Evolutionary conservation across 148 eudicot genomes (phyloP), one percentile per base, ranked within the genome.

Genomic region (Persicaria maculosa): DNA sequence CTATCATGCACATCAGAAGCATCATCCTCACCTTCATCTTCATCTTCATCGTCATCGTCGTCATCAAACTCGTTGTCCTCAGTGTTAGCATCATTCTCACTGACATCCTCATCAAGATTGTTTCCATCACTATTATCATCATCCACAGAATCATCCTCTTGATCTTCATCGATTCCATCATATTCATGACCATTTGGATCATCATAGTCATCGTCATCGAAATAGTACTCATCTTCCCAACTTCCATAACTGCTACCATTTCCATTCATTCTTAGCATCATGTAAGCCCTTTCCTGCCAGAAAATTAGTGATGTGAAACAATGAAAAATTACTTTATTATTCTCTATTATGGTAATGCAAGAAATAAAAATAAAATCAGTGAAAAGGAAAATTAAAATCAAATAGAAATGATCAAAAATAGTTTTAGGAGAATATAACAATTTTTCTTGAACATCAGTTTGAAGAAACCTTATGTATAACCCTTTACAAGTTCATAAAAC

Each of bases 251-350:
- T 87, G 82, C 82, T 80, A 25, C 88, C 90, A 64, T 84, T 84
- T 12, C 83, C 86, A 75, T 82, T 80, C 90, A 88, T 88, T 69
- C 89, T 93, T 47, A 93, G 78, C 97, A 93, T 91, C 98, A 93
- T 91, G 82, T 88, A 93, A 5, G 98, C 98, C 83, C 98, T 89
- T 91, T 93, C 98, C 98, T 93, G 80, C 67, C 72, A 77, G 79
- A 77, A 16, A 79, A 0, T 22, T 11, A 62, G n/a, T 25, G 44
- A 62, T 25, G 44, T 10, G 19, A 65, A 12, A 40, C 15, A 65
- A 40, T 14, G 15, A 5, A 45, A 36, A 36, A 36, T 9, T 36
- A 59, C 14, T 59, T 25, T 7, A 59, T 4, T 4, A 59, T 20
- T 1, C 25, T 20, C 43, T 5, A 59, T 20, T 36, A 59, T 59